Conservation (phyloP, 2,329 filamentous ascomycete species). For the Ophiostoma ips region DNA sequence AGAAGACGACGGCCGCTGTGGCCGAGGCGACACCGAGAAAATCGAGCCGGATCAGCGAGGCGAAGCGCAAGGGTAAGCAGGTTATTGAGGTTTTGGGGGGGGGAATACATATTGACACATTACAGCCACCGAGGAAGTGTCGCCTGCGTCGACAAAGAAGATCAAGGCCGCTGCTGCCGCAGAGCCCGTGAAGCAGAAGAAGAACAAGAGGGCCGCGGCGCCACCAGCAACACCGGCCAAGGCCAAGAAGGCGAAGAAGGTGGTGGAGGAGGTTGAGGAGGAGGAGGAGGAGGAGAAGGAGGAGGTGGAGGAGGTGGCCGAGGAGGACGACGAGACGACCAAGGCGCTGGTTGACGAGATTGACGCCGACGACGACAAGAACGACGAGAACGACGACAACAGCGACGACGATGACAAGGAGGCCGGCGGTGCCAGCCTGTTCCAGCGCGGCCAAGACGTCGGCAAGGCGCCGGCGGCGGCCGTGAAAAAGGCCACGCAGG, state of each 20-base stretch:
- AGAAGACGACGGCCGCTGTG: slow-evolving; percentile 6
- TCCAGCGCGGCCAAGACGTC: slow-evolving; percentile 14
- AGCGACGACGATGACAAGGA: slow-evolving; percentile 4
- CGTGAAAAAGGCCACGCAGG: slow-evolving; percentile 1
- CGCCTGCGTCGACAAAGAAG: slow-evolving; percentile 9
- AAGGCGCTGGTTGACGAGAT: slow-evolving; percentile 10
- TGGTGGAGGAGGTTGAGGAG: neutral
- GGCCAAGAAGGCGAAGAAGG: slow-evolving; percentile 6
- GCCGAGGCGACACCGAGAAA: slow-evolving; percentile 6
- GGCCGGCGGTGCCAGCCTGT: slow-evolving; percentile 11
- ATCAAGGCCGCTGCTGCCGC: slow-evolving; percentile 4
- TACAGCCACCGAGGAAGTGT: slow-evolving; percentile 10
- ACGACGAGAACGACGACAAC: slow-evolving; percentile 4
- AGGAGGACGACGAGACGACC: slow-evolving; percentile 10
- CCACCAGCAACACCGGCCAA: slow-evolving; percentile 4
- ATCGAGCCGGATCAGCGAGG: slow-evolving; percentile 10
- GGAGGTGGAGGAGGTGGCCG: slow-evolving; percentile 3
- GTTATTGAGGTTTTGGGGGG: too few relatives aligned
- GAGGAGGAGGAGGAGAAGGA: slow-evolving; percentile 4
- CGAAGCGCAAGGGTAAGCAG: slow-evolving; percentile 12
- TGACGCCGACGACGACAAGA: slow-evolving; percentile 6
- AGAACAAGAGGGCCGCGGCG: neutral
- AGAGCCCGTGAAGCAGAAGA: slow-evolving; percentile 4
- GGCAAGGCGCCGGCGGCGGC: slow-evolving; percentile 11
- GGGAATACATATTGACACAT: slow-evolving; percentile 6